phyloP scores from a whole-genome alignment of 805 yeast species.

The Kazachstania taianensis region DNA sequence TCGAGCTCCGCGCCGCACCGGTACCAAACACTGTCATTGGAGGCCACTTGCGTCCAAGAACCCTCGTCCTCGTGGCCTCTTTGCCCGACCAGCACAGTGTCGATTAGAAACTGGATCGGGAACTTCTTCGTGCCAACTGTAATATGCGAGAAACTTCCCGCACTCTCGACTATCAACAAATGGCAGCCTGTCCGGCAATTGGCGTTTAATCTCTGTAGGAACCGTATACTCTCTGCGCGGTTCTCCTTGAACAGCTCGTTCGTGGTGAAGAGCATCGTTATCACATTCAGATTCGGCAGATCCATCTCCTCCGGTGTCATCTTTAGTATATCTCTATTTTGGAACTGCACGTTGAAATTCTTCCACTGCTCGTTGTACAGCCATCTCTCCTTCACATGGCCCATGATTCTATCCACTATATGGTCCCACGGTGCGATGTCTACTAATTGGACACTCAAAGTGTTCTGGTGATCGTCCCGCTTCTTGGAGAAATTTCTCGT shows the following conservation, averaged over 20 bases:
- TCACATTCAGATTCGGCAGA: slow-evolving; percentile 34
- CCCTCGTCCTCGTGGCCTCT: slow-evolving; percentile 37
- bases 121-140: slow-evolving; percentile 65
- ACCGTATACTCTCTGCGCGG: slow-evolving; percentile 46
- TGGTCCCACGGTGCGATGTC: slow-evolving; percentile 75
- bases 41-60: slow-evolving; percentile 55
- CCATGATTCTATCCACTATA: slow-evolving; percentile 38
- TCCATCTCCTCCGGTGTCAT: slow-evolving; percentile 18
- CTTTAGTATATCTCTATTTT: slow-evolving; percentile 31
- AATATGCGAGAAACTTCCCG: slow-evolving; percentile 81
- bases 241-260: slow-evolving; percentile 74
- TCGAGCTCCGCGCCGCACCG: slow-evolving; percentile 43
- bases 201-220: slow-evolving; percentile 43
- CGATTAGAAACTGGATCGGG: slow-evolving; percentile 74
- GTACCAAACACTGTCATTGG: slow-evolving; percentile 77
- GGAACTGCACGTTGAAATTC: slow-evolving; percentile 27
- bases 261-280: slow-evolving; percentile 75
- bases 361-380: slow-evolving; percentile 31
- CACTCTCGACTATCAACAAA: slow-evolving; percentile 70
- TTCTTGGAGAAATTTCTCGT: slow-evolving; percentile 19
- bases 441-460: slow-evolving; percentile 42
- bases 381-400: slow-evolving; percentile 45
- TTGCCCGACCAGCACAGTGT: slow-evolving; percentile 54
- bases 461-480: background rate
- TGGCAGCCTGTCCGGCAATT: slow-evolving; percentile 47